Evolutionary conservation across 441 rosid species (phyloP), one percentile per base, ranked within the genome.

Genomic region (Gossypium gossypioides): DNA sequence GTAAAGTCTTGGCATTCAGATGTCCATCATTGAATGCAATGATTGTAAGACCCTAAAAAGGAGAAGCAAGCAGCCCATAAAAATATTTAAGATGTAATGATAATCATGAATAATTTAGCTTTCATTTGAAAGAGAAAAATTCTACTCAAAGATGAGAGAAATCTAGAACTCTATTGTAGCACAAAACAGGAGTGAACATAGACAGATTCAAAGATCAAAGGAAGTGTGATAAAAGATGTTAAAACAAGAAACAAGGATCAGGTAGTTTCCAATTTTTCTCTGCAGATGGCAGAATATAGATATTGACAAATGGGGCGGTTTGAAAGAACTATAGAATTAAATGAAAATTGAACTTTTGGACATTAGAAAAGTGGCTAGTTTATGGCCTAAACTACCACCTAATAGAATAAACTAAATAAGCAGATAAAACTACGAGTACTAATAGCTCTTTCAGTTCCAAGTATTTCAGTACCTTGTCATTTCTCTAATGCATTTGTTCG

Each of bases 1-100:
- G 86, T 55, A 87, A 27, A 48, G 93, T 90, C 83, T 74, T 79
- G 32, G 91, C 80, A 75, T 81, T 71, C 73, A 92, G 77, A 25
- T 56, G 19, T 3, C 81, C 81, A 75, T 84, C 42, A 76, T 90
- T 91, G 82, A 96, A 96, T 60, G 96, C 99, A 89, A 96, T 81
- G 74, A 96, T 82, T 51, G 97, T 75, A 51, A 96, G 93, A 56
- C 89, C 99, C 99, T 95, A 69, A 59, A 78, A 69, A 37, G 64
- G 66, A 76, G 37, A n/a, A 42, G 19, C 42, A 44, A 19, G 52
- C 54, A 6, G 4, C 61, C 68, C 27, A 63, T 18, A 24, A 59
- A 51, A 66, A 64, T 24, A 40, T 34, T 61, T 46, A 59, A 19
- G 57, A 52, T 60, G 10, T 24, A 21, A 32, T 67, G 62, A 55